phyloP scores from a whole-genome alignment of 176 grass and related monocot species.

The Ampelocalamus luodianensis region DNA sequence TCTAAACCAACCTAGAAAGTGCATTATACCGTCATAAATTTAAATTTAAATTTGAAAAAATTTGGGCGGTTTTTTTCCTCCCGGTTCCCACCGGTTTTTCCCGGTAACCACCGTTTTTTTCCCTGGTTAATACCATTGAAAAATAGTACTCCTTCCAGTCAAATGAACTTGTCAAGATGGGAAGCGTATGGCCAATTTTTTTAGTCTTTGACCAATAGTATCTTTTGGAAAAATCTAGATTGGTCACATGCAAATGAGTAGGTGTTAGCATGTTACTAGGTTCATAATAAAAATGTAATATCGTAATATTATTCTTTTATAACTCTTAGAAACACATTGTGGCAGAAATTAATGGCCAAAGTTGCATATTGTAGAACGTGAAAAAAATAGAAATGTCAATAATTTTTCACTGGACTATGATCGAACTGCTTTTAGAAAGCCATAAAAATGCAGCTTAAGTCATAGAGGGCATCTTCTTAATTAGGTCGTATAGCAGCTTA shows the following conservation, averaged over 20 bases:
- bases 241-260: constrained; percentile 6
- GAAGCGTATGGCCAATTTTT: neutral
- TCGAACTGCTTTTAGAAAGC: neutral
- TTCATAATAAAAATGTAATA: neutral
- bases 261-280: neutral
- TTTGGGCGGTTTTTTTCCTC: no score
- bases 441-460: constrained; percentile 16
- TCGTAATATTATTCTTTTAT: neutral
- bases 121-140: neutral
- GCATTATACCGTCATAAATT: no score
- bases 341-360: constrained; percentile 16
- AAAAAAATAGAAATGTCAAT: constrained; percentile 24
- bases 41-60: no score
- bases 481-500: constrained; percentile 7
- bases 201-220: neutral
- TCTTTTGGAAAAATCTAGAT: neutral
- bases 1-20: no score
- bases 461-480: constrained; percentile 8
- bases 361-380: neutral
- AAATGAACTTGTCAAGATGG: constrained; percentile 23
- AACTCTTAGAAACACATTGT: neutral
- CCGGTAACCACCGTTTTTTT: no score
- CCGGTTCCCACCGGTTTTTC: no score
- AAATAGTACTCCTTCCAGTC: neutral
- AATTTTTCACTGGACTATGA: neutral